Evolutionary conservation across 805 yeast genomes (phyloP).

Genomic region (Wickerhamiella lipophila): DNA sequence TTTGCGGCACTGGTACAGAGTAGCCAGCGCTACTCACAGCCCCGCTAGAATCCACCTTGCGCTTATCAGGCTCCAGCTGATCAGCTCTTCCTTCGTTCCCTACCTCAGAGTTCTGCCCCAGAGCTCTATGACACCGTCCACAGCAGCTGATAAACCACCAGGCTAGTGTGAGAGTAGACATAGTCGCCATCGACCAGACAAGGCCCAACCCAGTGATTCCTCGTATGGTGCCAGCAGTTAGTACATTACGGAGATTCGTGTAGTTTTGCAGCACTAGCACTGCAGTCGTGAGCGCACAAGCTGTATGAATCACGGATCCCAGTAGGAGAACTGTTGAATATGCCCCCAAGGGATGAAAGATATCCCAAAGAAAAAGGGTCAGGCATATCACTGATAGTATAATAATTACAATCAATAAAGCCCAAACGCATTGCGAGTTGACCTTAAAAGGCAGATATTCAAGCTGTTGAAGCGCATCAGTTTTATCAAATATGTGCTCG

Average conservation of each 20-base stretch:
- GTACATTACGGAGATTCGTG: not conserved
- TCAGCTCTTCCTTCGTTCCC: not conserved
- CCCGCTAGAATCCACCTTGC: not conserved
- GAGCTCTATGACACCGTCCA: not conserved
- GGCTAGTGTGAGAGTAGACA: not conserved
- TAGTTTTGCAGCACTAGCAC: not conserved
- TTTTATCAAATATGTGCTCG: not conserved
- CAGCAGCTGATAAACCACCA: conserved; percentile 1
- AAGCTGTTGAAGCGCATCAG: not conserved
- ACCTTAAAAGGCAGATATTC: not conserved
- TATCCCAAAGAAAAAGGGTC: not conserved
- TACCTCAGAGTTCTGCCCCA: not conserved
- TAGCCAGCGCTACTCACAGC: not conserved
- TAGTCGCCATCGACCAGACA: not conserved
- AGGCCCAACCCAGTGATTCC: not conserved
- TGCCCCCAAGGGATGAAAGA: not conserved
- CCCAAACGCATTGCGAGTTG: not conserved
- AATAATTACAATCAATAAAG: not conserved
- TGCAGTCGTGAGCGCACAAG: not conserved
- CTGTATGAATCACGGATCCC: not conserved
- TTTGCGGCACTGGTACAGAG: not conserved
- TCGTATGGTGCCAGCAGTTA: not conserved
- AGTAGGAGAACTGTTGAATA: not conserved
- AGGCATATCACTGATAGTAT: not conserved
- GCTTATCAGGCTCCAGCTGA: not conserved